Percentiles rank a stretch among this genome's conserved stretches.
phyloP scores from a whole-genome alignment of 352 stramenopile species.

The Globisporangium rhizosaccharum region DNA sequence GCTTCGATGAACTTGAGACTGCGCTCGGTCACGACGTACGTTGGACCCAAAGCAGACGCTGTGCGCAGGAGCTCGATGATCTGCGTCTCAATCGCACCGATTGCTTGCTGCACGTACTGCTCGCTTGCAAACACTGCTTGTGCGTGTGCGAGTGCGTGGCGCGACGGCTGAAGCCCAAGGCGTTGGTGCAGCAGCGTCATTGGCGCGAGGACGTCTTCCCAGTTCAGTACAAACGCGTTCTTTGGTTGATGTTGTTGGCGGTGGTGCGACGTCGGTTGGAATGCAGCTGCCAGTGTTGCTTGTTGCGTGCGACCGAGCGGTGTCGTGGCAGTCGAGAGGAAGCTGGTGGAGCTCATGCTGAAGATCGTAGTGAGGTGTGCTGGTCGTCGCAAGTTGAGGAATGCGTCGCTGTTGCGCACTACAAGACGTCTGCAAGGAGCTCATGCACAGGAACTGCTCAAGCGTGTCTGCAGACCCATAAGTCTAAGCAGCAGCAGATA shows the following conservation, averaged over 20 bases:
- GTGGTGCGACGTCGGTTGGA: background rate
- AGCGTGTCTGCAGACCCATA: too few relatives aligned
- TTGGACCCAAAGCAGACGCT: conserved; percentile 30
- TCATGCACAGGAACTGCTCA: too few relatives aligned
- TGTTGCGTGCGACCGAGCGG: background rate
- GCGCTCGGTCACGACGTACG: conserved; percentile 49
- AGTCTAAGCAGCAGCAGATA: too few relatives aligned
- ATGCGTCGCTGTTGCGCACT: background rate
- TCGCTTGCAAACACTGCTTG: conserved; percentile 23
- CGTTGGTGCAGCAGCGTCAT: conserved; percentile 35
- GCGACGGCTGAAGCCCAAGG: conserved; percentile 33
- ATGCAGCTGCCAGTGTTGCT: background rate
- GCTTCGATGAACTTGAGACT: conserved; percentile 42
- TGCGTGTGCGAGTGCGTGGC: conserved; percentile 24
- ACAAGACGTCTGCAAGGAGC: too few relatives aligned
- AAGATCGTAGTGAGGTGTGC: background rate
- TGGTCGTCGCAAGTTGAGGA: conserved; percentile 4
- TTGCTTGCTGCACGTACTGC: conserved; percentile 45
- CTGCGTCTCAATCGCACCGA: conserved; percentile 50
- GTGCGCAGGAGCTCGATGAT: conserved; percentile 34
- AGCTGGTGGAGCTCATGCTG: conserved; percentile 8
- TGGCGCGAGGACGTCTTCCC: conserved; percentile 53
- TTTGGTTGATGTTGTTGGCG: background rate
- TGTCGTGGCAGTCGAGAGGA: background rate
- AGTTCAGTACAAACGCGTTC: conserved; percentile 41